These are phyloP conservation scores for Penicillium sp. DNA, from an alignment of 2,329 filamentous ascomycete genomes.

Conservation along the genomic window DNA sequence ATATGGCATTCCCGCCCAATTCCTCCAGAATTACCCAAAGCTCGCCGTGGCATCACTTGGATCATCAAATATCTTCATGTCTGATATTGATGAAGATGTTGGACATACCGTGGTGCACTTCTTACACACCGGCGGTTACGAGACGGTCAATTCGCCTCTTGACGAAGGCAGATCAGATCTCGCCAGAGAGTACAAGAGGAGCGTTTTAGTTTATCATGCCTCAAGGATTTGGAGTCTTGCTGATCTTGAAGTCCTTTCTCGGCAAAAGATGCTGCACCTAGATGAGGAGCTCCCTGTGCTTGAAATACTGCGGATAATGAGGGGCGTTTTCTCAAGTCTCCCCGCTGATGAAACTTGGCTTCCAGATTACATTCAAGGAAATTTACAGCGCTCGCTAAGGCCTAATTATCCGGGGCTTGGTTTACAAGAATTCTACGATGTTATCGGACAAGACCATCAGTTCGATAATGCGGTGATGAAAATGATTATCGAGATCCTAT, in stretches of 20 bases:
- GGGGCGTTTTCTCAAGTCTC: slow-evolving; percentile 10
- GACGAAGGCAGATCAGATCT: slow-evolving; percentile 8
- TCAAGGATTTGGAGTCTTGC: slow-evolving; percentile 9
- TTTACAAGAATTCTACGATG: slow-evolving; percentile 6
- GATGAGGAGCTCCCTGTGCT: not conserved
- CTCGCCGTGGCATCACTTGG: not conserved
- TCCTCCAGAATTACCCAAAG: slow-evolving; percentile 9
- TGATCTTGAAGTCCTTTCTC: slow-evolving; percentile 8
- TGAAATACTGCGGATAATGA: not conserved
- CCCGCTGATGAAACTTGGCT: slow-evolving; percentile 11
- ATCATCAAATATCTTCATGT: slow-evolving; percentile 6
- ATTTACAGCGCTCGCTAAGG: slow-evolving; percentile 3
- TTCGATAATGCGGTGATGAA: slow-evolving; percentile 17
- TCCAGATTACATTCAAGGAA: slow-evolving; percentile 12
- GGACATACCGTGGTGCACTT: slow-evolving; percentile 12
- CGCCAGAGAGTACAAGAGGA: slow-evolving; percentile 14
- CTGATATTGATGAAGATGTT: slow-evolving; percentile 7
- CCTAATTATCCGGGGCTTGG: slow-evolving; percentile 1
- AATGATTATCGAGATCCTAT: slow-evolving; percentile 12
- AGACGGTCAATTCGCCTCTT: slow-evolving; percentile 12
- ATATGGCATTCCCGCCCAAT: slow-evolving; percentile 13
- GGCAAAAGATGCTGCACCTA: slow-evolving; percentile 9
- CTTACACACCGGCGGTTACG: slow-evolving; percentile 13
- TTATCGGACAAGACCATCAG: slow-evolving; percentile 2
- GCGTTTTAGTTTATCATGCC: slow-evolving; percentile 12